A percentile compares a stretch with the other conserved stretches of the same genome.
Evolutionary conservation across 495 filamentous ascomycete genomes (phyloP).

Genomic region (Letharia columbiana): DNA sequence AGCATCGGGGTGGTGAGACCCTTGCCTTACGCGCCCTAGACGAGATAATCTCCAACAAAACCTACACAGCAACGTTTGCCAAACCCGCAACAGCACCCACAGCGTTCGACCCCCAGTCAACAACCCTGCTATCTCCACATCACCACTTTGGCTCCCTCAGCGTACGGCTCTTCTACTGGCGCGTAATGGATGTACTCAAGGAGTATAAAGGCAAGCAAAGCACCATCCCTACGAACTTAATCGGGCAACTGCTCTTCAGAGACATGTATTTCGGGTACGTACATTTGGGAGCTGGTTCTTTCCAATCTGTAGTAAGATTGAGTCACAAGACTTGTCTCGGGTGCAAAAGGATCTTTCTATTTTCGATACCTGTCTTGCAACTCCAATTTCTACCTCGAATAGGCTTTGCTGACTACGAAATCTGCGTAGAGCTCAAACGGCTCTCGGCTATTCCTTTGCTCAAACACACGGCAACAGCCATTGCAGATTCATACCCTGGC

Average conservation of each 20-base stretch:
- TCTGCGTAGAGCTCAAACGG: conserved; percentile 44
- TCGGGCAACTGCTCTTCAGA: conserved; percentile 60
- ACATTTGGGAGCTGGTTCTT: too few relatives aligned
- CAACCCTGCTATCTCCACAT: conserved; percentile 59
- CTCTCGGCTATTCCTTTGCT: conserved; percentile 47
- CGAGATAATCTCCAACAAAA: conserved; percentile 44
- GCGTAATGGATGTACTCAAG: conserved; percentile 47
- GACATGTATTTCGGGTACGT: conserved; percentile 62
- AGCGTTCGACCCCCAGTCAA: conserved; percentile 57
- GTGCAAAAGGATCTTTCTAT: too few relatives aligned
- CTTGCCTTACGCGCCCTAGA: conserved; percentile 44
- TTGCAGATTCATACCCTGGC: conserved; percentile 63
- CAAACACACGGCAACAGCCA: conserved; percentile 51
- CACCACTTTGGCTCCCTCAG: conserved; percentile 62
- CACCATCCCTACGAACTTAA: conserved; percentile 50
- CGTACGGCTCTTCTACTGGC: conserved; percentile 59
- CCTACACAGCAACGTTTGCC: conserved; percentile 58
- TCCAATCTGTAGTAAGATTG: too few relatives aligned
- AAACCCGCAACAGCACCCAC: conserved; percentile 65
- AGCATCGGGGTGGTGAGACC: conserved; percentile 55
- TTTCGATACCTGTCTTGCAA: too few relatives aligned
- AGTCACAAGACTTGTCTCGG: too few relatives aligned
- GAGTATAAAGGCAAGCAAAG: conserved; percentile 39
- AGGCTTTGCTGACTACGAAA: too few relatives aligned
- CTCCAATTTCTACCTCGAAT: too few relatives aligned